Base-by-base conservation (phyloP, 306 rosid genomes). In the Prunus armeniaca region DNA sequence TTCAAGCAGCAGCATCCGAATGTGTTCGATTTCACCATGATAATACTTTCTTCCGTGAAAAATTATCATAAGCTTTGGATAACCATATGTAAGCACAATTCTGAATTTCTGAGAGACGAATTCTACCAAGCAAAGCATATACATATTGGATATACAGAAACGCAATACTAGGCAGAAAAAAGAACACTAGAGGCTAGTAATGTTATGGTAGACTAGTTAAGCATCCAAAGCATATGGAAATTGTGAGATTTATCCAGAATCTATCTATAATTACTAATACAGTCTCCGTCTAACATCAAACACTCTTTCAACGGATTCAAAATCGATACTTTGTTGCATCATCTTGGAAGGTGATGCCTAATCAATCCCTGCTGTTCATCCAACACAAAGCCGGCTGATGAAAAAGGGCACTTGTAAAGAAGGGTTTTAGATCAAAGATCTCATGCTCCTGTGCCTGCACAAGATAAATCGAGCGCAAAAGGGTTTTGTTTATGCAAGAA, bases 401-500 rank as follows among this genome's bases (percentile, higher is more conserved):
- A 75, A 78, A 95, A 50, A 80, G 87, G 64, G 81, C 71, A 81
- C 98, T 95, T 18, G 69, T 78, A 82, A 95, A 92, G 91, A 95
- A 95, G 58, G 96, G 97, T 49, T 72, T 87, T 61, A 95, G 86
- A 91, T 92, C 97, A 73, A 79, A 84, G 32, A 95, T 90, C 76
- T 95, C 99, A 63, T 92, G 90, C 69, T 92, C 99, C 74, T 89
- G 95, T 68, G 97, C 97, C 99, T 95, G 97, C 86, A 85, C 19
- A 57, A 18, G 2, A 46, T 17, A 47, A 77, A 63, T 67, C 78
- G 85, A 71, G 45, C 51, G 71, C 51, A 55, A 54, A 62, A 68
- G 12, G 47, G 5, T 46, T 45, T 46, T 12, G 58, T 18, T 54
- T 75, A 65, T 62, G 30, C 57, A 69, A 22, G 41, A 17, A 9